A percentile compares a stretch with the other conserved stretches of the same genome.
Evolutionary conservation across 2,329 filamentous ascomycete genomes (phyloP).

Genomic region (Akanthomyces muscarius): DNA sequence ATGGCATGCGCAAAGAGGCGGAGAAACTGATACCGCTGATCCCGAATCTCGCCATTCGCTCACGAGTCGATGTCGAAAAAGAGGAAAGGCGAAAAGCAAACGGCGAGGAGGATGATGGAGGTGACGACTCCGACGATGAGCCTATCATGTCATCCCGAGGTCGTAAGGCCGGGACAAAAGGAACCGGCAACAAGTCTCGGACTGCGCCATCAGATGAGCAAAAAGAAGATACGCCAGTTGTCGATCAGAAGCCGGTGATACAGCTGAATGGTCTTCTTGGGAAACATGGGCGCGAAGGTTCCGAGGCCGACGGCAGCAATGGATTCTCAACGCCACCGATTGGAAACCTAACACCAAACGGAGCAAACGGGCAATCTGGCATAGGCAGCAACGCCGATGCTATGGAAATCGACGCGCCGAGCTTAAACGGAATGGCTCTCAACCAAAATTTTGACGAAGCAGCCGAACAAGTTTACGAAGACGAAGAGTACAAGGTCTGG

Average conservation of each 20-base stretch:
- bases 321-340: constrained; percentile 80
- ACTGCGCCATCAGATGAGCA: constrained; percentile 65
- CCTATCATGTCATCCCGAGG: constrained; percentile 97
- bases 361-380: constrained; percentile 62
- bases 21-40: constrained; percentile 95
- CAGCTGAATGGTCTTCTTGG: constrained; percentile 62
- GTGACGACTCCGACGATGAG: constrained; percentile 92
- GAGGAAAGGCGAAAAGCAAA: constrained; percentile 82
- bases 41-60: constrained; percentile 83
- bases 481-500: constrained; percentile 97
- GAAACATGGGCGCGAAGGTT: constrained; percentile 62
- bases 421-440: constrained; percentile 61
- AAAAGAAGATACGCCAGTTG: constrained; percentile 73
- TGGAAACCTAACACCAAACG: constrained; percentile 70
- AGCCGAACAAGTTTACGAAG: constrained; percentile 73
- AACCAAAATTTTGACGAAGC: constrained; percentile 61
- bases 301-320: constrained; percentile 80
- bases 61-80: constrained; percentile 90
- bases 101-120: constrained; percentile 75
- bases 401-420: constrained; percentile 82
- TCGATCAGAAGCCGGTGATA: constrained; percentile 69
- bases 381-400: constrained; percentile 72
- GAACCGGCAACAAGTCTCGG: constrained; percentile 66
- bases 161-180: constrained; percentile 74
- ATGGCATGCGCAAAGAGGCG: constrained; percentile 95